Conservation (phyloP, 345 rosid genomes). For the Turritis glabra region DNA sequence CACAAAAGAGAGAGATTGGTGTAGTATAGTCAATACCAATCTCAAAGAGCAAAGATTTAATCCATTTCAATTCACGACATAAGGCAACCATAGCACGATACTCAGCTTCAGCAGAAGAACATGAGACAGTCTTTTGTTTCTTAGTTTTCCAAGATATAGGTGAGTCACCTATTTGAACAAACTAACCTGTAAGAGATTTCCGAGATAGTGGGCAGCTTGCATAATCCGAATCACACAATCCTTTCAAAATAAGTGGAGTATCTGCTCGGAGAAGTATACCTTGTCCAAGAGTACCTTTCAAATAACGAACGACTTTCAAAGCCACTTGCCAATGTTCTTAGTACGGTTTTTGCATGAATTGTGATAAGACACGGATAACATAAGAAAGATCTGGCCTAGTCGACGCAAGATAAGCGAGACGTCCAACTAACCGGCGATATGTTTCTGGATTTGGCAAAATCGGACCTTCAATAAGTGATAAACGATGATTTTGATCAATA, state of each 20-base stretch:
- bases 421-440: neutral
- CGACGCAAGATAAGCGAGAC: neutral
- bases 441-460: rapidly evolving
- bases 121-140: neutral
- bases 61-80: too few relatives aligned
- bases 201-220: neutral
- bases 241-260: too few relatives aligned
- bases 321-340: neutral
- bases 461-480: neutral
- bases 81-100: neutral
- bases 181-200: neutral
- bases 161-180: neutral
- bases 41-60: too few relatives aligned
- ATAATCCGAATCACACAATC: neutral
- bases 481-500: neutral
- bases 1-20: too few relatives aligned
- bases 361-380: neutral
- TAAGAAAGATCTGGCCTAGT: neutral
- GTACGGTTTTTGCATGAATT: neutral
- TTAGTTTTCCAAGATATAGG: neutral
- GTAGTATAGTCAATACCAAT: too few relatives aligned
- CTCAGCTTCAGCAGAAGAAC: neutral
- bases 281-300: neutral
- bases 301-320: neutral
- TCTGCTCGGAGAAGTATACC: neutral